Base-by-base conservation (phyloP, 2,329 filamentous ascomycete genomes). In the Calonectria pauciramosa region DNA sequence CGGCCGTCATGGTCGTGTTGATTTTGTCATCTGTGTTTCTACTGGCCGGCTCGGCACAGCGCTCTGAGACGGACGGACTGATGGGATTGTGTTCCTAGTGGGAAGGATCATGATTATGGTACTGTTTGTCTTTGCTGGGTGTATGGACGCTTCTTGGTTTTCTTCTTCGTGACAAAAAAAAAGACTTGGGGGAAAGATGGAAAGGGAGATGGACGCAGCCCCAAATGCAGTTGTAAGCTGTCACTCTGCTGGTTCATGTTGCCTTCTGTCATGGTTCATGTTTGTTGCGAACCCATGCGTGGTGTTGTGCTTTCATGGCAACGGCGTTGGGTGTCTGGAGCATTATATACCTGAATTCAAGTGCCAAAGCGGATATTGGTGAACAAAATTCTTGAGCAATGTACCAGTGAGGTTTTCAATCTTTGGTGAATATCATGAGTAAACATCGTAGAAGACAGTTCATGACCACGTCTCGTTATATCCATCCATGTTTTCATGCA, bases 221-320 rank as follows among this genome's bases (percentile, higher is more conserved):
- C 52, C 75, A 72, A 74, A 72, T 69, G 75, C 73, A 63, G 23
- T 63, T 76, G 71, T 68, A 67, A 65, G 67, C 72, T 76, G 71
- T 74, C 78, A 70, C 75, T 73, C 73, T 77, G 74, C 70, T 77
- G 79, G 79, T 80, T 71, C 72, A 76, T 75, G 75, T 78, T 77
- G 81, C 76, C 51, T 75, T 66, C 60, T 56, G 77, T 73, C 66
- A 80, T 47, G 70, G 73, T 75, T 68, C 79, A 73, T 68, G 63
- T 75, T 79, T 77, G 69, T 72, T 75, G 54, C 68, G 64, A 71
- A 54, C 64, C 74, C 52, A 76, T 75, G 72, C 65, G 72, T 75
- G 76, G 80, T 76, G 77, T 73, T 79, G 75, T 80, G 79, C 75
- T 82, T 77, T 83, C 81, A 84, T 83, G 79, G 83, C 82, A 84